Evolutionary conservation across 2,329 filamentous ascomycete genomes (phyloP).

Genomic region (Ceratocystis alfenasii): DNA sequence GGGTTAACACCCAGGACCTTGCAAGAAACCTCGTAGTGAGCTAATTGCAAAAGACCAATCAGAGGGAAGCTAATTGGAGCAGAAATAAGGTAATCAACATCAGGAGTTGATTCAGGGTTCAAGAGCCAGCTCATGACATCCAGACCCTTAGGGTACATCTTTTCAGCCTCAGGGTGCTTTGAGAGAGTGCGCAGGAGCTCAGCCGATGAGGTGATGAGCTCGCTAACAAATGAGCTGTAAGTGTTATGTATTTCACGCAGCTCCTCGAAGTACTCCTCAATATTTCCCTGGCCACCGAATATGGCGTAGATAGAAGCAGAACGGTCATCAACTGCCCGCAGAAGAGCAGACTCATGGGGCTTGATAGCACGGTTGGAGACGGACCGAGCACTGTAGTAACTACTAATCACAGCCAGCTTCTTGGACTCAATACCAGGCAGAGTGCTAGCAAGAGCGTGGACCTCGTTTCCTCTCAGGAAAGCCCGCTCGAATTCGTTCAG

Average conservation of each 20-base stretch:
- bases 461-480: constrained; percentile 90
- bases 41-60: constrained; percentile 90
- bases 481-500: constrained; percentile 94
- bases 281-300: constrained; percentile 95
- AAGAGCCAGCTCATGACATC: constrained; percentile 91
- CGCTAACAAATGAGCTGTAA: constrained; percentile 81
- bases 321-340: constrained; percentile 75
- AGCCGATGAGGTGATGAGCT: constrained; percentile 68
- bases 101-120: constrained; percentile 76
- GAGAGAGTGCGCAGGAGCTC: constrained; percentile 79
- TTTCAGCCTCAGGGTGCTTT: constrained; percentile 73
- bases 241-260: constrained; percentile 81
- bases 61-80: constrained; percentile 91
- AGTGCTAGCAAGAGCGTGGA: constrained; percentile 74
- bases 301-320: constrained; percentile 82
- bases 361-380: constrained; percentile 78
- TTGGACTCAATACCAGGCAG: constrained; percentile 86
- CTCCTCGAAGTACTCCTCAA: constrained; percentile 99
- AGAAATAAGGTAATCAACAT: constrained; percentile 86
- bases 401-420: constrained; percentile 77
- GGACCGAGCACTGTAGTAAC: constrained; percentile 82
- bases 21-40: constrained; percentile 90
- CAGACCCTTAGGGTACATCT: constrained; percentile 93
- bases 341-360: constrained; percentile 82
- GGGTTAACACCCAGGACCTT: constrained; percentile 82